A percentile compares a stretch with the other conserved stretches of the same genome.
Evolutionary conservation across 2,329 filamentous ascomycete genomes (phyloP).

Genomic region (Aspergillus tamarii): DNA sequence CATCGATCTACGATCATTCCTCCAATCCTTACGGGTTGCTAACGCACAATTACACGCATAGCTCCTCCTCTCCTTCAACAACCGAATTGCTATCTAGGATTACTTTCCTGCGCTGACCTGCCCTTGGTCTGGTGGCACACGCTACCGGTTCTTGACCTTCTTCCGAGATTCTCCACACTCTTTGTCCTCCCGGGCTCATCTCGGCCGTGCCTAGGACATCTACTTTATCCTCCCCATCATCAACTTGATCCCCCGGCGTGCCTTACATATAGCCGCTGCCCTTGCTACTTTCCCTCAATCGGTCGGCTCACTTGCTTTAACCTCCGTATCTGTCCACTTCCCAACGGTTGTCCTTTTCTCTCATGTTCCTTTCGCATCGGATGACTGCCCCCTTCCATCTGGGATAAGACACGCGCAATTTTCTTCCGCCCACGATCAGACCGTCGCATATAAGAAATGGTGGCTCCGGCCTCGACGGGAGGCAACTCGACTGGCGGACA

Average conservation of each 20-base stretch:
- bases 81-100: constrained; percentile 7
- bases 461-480: constrained; percentile 49
- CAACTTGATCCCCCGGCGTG: constrained; percentile 19
- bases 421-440: constrained; percentile 16
- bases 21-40: constrained; percentile 20
- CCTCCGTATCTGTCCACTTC: constrained; percentile 11
- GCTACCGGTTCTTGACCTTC: constrained; percentile 20
- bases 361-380: constrained; percentile 41
- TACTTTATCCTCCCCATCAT: constrained; percentile 23
- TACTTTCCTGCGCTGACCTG: constrained; percentile 10
- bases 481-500: constrained; percentile 38
- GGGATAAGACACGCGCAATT: constrained; percentile 33
- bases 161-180: constrained; percentile 31
- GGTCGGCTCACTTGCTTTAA: constrained; percentile 2
- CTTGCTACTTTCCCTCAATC: background rate
- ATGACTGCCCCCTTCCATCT: constrained; percentile 30
- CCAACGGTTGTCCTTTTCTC: constrained; percentile 18
- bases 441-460: constrained; percentile 41
- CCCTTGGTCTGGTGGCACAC: constrained; percentile 12
- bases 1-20: constrained; percentile 15
- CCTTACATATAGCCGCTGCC: background rate
- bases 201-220: constrained; percentile 25
- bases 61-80: constrained; percentile 4
- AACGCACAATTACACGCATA: constrained; percentile 7
- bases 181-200: constrained; percentile 26